Evolutionary conservation across 805 yeast species (phyloP).

Genomic region (Jamesozyma lodderae): DNA sequence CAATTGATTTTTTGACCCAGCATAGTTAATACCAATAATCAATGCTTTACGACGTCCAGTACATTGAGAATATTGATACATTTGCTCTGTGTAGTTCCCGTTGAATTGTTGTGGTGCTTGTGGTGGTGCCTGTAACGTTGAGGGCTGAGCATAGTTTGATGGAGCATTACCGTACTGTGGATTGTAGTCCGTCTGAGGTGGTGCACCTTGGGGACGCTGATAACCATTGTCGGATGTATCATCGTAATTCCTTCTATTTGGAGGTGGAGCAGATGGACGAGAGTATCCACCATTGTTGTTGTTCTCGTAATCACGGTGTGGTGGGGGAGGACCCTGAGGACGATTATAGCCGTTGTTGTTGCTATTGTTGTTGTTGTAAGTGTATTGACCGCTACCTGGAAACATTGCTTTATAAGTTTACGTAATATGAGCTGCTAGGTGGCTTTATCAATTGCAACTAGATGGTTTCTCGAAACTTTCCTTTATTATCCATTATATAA

Average conservation of each 20-base stretch:
- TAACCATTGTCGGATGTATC: background rate
- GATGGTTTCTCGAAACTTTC: too few relatives aligned
- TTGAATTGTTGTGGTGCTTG: constrained; percentile 5
- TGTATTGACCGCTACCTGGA: constrained; percentile 31
- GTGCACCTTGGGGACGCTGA: background rate
- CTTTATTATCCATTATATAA: too few relatives aligned
- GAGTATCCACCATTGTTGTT: constrained; percentile 6
- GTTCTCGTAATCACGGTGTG: too few relatives aligned
- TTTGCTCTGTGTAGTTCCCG: constrained; percentile 7
- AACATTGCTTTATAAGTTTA: too few relatives aligned
- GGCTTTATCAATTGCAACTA: too few relatives aligned
- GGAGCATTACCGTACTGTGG: constrained; percentile 6
- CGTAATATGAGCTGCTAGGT: too few relatives aligned
- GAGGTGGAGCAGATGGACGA: constrained; percentile 12
- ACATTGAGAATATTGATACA: constrained; percentile 47
- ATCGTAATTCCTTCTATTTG: constrained; percentile 4
- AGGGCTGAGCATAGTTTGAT: constrained; percentile 9
- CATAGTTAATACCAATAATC: constrained; percentile 69
- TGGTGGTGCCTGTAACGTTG: constrained; percentile 8
- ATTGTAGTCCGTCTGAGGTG: constrained; percentile 4
- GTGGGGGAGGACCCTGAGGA: too few relatives aligned
- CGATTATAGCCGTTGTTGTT: too few relatives aligned
- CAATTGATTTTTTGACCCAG: constrained; percentile 50
- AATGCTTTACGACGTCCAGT: constrained; percentile 67
- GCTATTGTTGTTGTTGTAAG: constrained; percentile 19